Conservation (phyloP, 106 monocot genomes). For the Allium fistulosum region DNA sequence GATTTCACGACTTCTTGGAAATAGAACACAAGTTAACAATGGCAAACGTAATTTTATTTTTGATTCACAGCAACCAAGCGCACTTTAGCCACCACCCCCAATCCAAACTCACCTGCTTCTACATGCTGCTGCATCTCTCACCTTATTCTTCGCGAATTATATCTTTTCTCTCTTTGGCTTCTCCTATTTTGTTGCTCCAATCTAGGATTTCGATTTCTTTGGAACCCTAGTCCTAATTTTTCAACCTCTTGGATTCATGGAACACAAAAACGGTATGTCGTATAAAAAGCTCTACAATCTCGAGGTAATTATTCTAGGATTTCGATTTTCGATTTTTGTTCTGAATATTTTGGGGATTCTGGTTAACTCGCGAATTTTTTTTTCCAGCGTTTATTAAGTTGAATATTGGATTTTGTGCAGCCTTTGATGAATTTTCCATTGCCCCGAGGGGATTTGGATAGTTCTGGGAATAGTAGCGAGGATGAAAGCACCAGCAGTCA, state of each 20-base stretch:
- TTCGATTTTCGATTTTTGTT: constrained; percentile 7
- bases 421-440: constrained; percentile 81
- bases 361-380: too few relatives aligned
- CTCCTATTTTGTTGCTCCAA: too few relatives aligned
- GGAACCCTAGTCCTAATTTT: not conserved
- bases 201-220: constrained; percentile 5
- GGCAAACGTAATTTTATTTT: too few relatives aligned
- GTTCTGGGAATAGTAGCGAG: constrained; percentile 54
- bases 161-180: too few relatives aligned
- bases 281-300: constrained; percentile 90
- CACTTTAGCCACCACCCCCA: too few relatives aligned
- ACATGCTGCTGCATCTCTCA: too few relatives aligned
- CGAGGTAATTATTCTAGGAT: constrained; percentile 36
- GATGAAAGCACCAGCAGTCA: constrained; percentile 70
- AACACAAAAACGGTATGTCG: constrained; percentile 33
- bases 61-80: too few relatives aligned
- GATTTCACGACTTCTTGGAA: too few relatives aligned
- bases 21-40: too few relatives aligned
- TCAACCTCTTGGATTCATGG: constrained; percentile 22
- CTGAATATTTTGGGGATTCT: not conserved
- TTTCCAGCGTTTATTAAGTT: too few relatives aligned
- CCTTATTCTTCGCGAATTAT: too few relatives aligned
- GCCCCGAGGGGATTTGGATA: constrained; percentile 48
- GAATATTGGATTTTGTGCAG: constrained; percentile 17
- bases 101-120: too few relatives aligned